Conservation (phyloP, 257 asterid genomes). For the Nicotiana noctiflora region DNA sequence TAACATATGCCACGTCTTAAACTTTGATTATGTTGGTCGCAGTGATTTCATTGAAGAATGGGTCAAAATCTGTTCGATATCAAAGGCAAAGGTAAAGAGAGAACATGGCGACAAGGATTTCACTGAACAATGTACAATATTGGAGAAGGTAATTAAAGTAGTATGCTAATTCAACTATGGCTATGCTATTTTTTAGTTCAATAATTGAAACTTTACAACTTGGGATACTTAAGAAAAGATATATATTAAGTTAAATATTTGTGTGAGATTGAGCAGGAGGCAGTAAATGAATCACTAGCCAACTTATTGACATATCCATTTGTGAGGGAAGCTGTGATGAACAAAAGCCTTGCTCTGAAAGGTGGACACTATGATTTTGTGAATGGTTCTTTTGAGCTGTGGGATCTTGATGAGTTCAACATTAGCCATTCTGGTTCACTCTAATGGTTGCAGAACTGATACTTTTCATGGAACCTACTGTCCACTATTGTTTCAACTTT, state of each 20-base stretch:
- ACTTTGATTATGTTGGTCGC: background rate
- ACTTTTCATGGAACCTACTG: background rate
- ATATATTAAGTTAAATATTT: background rate
- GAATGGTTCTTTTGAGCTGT: constrained; percentile 61
- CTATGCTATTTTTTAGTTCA: background rate
- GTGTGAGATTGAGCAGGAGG: constrained; percentile 46
- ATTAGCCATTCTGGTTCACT: constrained; percentile 34
- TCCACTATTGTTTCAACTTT: background rate
- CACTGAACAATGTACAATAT: constrained; percentile 39
- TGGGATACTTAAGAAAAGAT: background rate
- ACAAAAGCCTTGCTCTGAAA: constrained; percentile 42
- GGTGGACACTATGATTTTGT: constrained; percentile 93
- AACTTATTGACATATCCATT: constrained; percentile 71
- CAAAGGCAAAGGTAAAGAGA: constrained; percentile 56
- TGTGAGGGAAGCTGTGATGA: constrained; percentile 66
- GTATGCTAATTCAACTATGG: no score
- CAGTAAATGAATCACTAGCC: constrained; percentile 68
- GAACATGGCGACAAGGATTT: constrained; percentile 36
- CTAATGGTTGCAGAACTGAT: background rate
- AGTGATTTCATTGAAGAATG: constrained; percentile 89
- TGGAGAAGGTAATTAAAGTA: constrained; percentile 54
- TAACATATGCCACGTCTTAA: background rate
- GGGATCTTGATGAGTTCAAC: constrained; percentile 63
- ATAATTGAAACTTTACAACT: background rate
- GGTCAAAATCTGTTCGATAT: constrained; percentile 64